Base-by-base conservation (phyloP, 768 basidiomycete species). In the Tephrocybe sp. region DNA sequence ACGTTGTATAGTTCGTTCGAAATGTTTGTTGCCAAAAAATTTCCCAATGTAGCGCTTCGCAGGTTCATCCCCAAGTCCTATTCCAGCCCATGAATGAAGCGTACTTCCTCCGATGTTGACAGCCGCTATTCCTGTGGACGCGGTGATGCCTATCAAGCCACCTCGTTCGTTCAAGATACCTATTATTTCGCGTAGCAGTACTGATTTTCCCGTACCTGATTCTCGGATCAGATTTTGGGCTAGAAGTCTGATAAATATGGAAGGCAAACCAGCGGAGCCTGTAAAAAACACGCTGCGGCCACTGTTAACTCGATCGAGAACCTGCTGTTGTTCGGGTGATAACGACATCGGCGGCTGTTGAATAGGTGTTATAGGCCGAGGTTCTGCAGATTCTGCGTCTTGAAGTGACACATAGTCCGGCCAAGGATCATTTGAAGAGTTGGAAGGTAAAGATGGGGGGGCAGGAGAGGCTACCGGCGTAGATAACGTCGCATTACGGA, bases 31-130 rank as follows among this genome's bases (percentile, higher is more conserved):
- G 4, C 72, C 70, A 11, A 71, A 64, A 47, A 84, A 73, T 63
- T 84, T 89, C 0, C 72, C 75, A 11, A 77, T 72, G 9, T 88
- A 68, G 16, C 70, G 69, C 30, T 80, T 71, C 5, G 73, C 74
- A 12, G 69, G 49, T 36, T 87, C 84, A 24, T 78, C 68, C 4
- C 87, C 92, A 9, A 94, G 69, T 0, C 87, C 87, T 42, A 92
- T 83, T 0, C 92, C 91, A 1, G 86, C 87, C 86, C 81, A 88
- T 3, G 86, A 87, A 60, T 94, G 92, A 12, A 95, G 65, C 0
- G 92, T 94, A 18, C 73, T 72, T 2, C 92, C 92, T 4, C 87
- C 87, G 45, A 95, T 90, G 57, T 91, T 91, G 39, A 89, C 77
- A 1, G 89, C 80, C 3, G 92, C 92, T 28, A 88, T 88, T 0